Conservation (phyloP, 495 filamentous ascomycete species). For the Aspergillus hancockii region DNA sequence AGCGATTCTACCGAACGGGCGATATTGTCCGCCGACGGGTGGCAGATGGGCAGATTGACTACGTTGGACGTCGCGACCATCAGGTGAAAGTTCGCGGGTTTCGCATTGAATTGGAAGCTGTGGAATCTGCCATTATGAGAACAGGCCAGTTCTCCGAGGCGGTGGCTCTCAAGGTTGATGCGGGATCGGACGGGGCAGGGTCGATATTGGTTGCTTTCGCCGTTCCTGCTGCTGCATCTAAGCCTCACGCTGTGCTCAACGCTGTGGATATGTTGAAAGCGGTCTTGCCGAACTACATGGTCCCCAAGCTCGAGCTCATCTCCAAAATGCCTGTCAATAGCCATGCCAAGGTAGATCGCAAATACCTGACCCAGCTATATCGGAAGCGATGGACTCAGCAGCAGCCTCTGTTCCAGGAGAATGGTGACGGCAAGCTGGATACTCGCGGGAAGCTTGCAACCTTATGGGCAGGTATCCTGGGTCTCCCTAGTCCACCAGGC, state of each 20-base stretch:
- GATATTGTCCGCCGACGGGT: constrained; percentile 19
- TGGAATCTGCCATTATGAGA: constrained; percentile 17
- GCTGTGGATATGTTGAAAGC: neutral
- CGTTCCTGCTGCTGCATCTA: neutral
- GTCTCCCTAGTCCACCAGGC: neutral
- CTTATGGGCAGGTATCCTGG: neutral
- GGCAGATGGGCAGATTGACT: constrained; percentile 18
- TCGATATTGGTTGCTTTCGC: neutral
- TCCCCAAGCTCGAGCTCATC: neutral
- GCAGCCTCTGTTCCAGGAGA: neutral
- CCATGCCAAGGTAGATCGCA: neutral
- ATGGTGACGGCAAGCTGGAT: neutral
- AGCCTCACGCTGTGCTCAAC: neutral
- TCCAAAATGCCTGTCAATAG: neutral
- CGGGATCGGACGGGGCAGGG: neutral
- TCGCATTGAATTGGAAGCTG: constrained; percentile 48
- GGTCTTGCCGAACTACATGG: neutral
- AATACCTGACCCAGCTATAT: neutral
- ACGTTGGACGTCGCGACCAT: constrained; percentile 21
- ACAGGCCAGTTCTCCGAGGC: neutral
- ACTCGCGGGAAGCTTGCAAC: neutral
- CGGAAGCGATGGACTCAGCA: neutral
- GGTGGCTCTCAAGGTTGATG: neutral
- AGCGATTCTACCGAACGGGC: constrained; percentile 28
- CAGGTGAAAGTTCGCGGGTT: constrained; percentile 49